Evolutionary conservation across 2,329 filamentous ascomycete species (phyloP).

Genomic region (Pyricularia sp.): DNA sequence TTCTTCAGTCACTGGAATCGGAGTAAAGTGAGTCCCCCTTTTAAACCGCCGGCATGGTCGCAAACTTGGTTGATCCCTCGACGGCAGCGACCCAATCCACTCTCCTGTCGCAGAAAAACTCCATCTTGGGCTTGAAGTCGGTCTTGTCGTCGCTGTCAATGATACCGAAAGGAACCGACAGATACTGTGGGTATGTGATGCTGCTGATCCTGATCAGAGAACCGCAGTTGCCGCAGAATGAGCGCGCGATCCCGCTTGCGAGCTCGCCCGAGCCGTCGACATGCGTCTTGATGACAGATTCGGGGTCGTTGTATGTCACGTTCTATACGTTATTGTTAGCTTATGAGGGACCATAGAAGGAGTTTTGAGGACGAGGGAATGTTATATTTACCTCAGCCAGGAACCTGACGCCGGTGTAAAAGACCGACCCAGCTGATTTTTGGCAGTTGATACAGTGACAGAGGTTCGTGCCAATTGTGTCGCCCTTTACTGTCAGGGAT

Average conservation of each 20-base stretch:
- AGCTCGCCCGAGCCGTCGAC: slow-evolving; percentile 11
- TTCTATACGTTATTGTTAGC: slow-evolving; percentile 9
- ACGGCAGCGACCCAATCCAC: neutral
- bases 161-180: neutral
- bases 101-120: neutral
- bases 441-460: slow-evolving; percentile 19
- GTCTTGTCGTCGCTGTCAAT: neutral
- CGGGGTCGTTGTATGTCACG: slow-evolving; percentile 11
- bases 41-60: neutral
- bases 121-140: neutral
- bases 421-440: slow-evolving; percentile 12
- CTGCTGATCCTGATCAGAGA: slow-evolving; percentile 3
- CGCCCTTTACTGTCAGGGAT: slow-evolving; percentile 11
- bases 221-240: slow-evolving; percentile 16
- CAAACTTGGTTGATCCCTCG: neutral
- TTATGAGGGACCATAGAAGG: neutral
- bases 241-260: slow-evolving; percentile 11
- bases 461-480: slow-evolving; percentile 11
- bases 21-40: neutral
- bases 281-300: slow-evolving; percentile 11
- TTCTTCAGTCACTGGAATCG: neutral
- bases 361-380: no score
- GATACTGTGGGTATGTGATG: neutral
- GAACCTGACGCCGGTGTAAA: slow-evolving; percentile 12
- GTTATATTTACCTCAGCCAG: slow-evolving; percentile 11